Evolutionary conservation across 2,329 filamentous ascomycete species (phyloP).

Genomic region (Diplocarpon mali): DNA sequence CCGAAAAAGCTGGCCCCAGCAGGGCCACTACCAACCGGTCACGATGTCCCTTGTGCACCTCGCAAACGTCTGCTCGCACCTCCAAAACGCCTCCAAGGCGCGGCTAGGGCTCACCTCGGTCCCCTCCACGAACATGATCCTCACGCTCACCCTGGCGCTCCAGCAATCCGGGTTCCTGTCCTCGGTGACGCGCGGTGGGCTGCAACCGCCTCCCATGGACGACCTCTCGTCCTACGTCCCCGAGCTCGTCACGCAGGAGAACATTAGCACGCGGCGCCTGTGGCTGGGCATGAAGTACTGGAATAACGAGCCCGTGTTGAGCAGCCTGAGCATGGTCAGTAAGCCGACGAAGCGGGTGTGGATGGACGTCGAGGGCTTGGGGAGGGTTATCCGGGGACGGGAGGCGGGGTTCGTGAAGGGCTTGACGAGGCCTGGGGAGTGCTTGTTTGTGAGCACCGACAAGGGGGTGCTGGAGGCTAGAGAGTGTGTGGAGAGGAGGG

Average conservation of each 20-base stretch:
- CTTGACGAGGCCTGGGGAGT: conserved; percentile 54
- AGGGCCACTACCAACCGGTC: conserved; percentile 1
- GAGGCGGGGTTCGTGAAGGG: conserved; percentile 50
- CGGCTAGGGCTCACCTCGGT: conserved; percentile 60
- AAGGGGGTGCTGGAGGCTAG: conserved; percentile 55
- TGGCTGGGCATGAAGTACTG: conserved; percentile 69
- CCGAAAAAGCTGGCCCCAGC: not conserved
- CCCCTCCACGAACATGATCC: conserved; percentile 55
- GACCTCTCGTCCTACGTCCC: conserved; percentile 34
- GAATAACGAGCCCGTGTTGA: conserved; percentile 58
- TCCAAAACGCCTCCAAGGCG: conserved; percentile 62
- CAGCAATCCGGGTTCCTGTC: conserved; percentile 59
- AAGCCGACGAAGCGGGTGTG: conserved; percentile 59
- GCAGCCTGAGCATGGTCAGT: conserved; percentile 50
- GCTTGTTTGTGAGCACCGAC: conserved; percentile 58
- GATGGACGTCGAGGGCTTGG: conserved; percentile 46
- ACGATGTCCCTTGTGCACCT: conserved; percentile 62
- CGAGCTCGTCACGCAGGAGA: conserved; percentile 43
- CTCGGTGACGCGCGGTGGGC: conserved; percentile 53
- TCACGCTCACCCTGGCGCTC: conserved; percentile 51
- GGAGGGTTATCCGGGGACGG: conserved; percentile 46
- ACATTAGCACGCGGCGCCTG: conserved; percentile 50
- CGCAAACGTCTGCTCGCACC: conserved; percentile 58
- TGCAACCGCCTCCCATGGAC: conserved; percentile 42
- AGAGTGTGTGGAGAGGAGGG: conserved; percentile 58